These are phyloP conservation scores for Knoxia roxburghii DNA, from an alignment of 257 asterid species.

Conservation along the genomic window DNA sequence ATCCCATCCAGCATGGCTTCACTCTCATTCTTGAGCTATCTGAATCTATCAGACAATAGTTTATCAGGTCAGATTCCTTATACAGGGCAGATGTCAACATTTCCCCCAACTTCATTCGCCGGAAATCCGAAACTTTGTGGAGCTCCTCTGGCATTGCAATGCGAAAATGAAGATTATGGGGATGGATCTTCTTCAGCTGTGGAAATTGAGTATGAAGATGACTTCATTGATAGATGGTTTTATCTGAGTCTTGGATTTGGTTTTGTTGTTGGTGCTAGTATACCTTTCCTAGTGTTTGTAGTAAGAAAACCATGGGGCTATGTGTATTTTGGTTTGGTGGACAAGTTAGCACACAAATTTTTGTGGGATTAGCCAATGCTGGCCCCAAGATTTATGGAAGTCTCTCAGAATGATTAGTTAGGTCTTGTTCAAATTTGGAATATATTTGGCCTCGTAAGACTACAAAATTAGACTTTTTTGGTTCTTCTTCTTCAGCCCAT, in stretches of 20 bases:
- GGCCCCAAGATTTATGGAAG: no score
- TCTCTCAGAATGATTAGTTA: no score
- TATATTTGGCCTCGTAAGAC: no score
- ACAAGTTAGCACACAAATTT: constrained; percentile 20
- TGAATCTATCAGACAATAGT: constrained; percentile 39
- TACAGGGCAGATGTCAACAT: constrained; percentile 46
- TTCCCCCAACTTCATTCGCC: constrained; percentile 26
- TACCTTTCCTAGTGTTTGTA: constrained; percentile 28
- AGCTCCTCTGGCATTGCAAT: constrained; percentile 28
- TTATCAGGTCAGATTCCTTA: constrained; percentile 47
- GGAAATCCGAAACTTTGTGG: constrained; percentile 49
- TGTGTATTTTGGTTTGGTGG: constrained; percentile 33
- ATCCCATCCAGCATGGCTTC: constrained; percentile 44
- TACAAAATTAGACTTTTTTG: no score
- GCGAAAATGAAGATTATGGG: constrained; percentile 25
- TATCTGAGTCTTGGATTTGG: constrained; percentile 50
- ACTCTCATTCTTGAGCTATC: constrained; percentile 32
- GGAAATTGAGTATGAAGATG: constrained; percentile 15
- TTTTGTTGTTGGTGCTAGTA: constrained; percentile 36
- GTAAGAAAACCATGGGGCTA: constrained; percentile 37
- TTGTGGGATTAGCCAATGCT: neutral
- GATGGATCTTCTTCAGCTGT: constrained; percentile 11
- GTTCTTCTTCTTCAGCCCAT: no score
- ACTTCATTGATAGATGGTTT: constrained; percentile 36
- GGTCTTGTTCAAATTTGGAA: no score